These are phyloP conservation scores for Ceratocystis ficicola DNA, from an alignment of 2,329 filamentous ascomycete species.

Conservation along the genomic window DNA sequence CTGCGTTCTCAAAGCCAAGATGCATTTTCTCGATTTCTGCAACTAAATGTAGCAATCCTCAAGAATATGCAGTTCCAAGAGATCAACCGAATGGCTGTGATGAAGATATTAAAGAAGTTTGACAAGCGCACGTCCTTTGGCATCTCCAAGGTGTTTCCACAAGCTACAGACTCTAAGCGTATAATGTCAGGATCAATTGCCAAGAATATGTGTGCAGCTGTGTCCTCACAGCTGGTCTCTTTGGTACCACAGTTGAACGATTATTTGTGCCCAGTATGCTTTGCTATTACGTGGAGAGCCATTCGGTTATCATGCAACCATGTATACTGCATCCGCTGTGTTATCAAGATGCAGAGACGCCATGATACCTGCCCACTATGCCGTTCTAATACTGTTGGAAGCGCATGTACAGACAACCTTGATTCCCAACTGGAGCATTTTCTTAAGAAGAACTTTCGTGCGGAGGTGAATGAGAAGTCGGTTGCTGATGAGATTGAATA, in stretches of 20 bases:
- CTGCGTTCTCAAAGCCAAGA: conserved; percentile 52
- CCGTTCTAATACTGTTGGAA: conserved; percentile 56
- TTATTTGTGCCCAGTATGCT: conserved; percentile 71
- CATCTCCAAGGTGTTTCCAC: conserved; percentile 50
- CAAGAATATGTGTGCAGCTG: conserved; percentile 60
- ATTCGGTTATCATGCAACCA: conserved; percentile 65
- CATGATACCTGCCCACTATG: conserved; percentile 65
- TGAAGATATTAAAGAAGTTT: conserved; percentile 84
- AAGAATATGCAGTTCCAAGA: conserved; percentile 73
- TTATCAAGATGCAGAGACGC: conserved; percentile 65
- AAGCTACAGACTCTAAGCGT: conserved; percentile 44
- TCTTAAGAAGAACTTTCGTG: conserved; percentile 63
- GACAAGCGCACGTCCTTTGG: conserved; percentile 72
- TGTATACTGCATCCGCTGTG: conserved; percentile 72
- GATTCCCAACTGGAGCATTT: conserved; percentile 57
- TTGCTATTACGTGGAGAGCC: conserved; percentile 66
- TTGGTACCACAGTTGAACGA: conserved; percentile 74
- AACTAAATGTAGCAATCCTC: conserved; percentile 64
- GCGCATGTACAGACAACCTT: conserved; percentile 50
- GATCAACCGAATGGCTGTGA: conserved; percentile 64
- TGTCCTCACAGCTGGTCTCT: conserved; percentile 59
- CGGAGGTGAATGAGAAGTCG: conserved; percentile 55
- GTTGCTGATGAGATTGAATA: conserved; percentile 61
- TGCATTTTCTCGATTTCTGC: conserved; percentile 57
- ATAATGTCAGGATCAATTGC: conserved; percentile 57